Conservation (phyloP, 139 green algal species). For the Edaphochlamys debaryana region DNA sequence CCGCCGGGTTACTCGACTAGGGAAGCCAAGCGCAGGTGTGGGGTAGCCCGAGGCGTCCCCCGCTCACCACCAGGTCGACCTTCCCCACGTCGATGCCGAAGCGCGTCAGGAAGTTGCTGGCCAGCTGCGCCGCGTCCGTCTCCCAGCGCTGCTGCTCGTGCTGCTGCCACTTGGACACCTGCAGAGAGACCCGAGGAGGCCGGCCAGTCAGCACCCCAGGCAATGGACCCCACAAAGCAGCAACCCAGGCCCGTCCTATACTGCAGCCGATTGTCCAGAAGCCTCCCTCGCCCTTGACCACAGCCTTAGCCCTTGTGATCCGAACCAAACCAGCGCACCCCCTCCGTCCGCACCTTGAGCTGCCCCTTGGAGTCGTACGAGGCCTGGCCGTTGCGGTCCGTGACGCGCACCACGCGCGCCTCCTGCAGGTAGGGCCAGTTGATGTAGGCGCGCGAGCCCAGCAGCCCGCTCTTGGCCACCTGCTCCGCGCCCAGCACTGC, state of each 20-base stretch:
- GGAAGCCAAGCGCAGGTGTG: too few relatives aligned
- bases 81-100: conserved; percentile 43
- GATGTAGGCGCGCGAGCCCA: conserved; percentile 83
- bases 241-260: too few relatives aligned
- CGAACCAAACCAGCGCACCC: too few relatives aligned
- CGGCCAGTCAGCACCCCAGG: too few relatives aligned
- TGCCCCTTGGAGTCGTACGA: conserved; percentile 22
- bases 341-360: conserved; percentile 7
- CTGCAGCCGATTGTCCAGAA: too few relatives aligned
- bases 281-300: too few relatives aligned
- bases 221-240: too few relatives aligned
- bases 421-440: conserved; percentile 91
- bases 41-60: too few relatives aligned
- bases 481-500: conserved; percentile 35
- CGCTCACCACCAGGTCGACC: conserved; percentile 43
- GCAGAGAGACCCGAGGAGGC: too few relatives aligned
- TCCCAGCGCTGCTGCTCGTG: conserved; percentile 47
- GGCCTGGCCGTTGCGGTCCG: conserved; percentile 33
- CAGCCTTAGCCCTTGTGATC: too few relatives aligned
- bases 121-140: conserved; percentile 37
- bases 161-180: conserved; percentile 51
- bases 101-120: conserved; percentile 3
- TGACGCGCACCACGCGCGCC: conserved; percentile 62
- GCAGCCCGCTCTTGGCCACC: conserved; percentile 50
- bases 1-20: too few relatives aligned